These are phyloP conservation scores for Suhomyces xylopsoci DNA, from an alignment of 805 yeast genomes.

Conservation along the genomic window DNA sequence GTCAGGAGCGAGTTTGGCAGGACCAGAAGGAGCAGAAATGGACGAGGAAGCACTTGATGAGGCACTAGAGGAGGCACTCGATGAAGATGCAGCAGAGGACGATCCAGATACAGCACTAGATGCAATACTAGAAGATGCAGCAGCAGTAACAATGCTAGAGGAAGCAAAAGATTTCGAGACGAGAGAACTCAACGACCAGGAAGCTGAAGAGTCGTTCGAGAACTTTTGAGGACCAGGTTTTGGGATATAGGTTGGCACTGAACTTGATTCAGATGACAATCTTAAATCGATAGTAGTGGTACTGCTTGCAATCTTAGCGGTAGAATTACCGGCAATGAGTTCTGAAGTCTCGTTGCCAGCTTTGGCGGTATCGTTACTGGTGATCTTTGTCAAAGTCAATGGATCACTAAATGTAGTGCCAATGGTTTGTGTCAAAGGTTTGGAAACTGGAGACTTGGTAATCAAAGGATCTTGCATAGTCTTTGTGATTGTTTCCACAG, in stretches of 20 bases:
- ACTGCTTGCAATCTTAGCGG: background rate
- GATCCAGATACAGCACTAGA: background rate
- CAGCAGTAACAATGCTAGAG: background rate
- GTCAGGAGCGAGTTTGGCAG: slow-evolving; percentile 2
- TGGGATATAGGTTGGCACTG: background rate
- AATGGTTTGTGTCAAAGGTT: slow-evolving; percentile 22
- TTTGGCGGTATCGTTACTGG: background rate
- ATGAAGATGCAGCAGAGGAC: background rate
- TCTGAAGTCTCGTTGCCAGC: background rate
- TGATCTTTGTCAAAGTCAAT: slow-evolving; percentile 8
- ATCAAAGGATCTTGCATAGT: slow-evolving; percentile 29
- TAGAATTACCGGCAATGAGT: background rate
- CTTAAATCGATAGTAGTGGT: slow-evolving; percentile 8
- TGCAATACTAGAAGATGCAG: background rate
- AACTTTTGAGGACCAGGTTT: background rate
- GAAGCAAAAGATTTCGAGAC: background rate
- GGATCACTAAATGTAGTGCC: slow-evolving; percentile 17
- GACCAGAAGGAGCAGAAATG: background rate
- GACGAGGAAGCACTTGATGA: background rate
- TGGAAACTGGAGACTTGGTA: slow-evolving; percentile 22
- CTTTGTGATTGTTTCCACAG: slow-evolving; percentile 17
- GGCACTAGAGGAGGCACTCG: background rate
- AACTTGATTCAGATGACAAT: background rate
- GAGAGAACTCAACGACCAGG: background rate
- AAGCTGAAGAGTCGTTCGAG: background rate